phyloP scores from a whole-genome alignment of 192 early-diverging fungal genomes.

The Gonapodya prolifera region DNA sequence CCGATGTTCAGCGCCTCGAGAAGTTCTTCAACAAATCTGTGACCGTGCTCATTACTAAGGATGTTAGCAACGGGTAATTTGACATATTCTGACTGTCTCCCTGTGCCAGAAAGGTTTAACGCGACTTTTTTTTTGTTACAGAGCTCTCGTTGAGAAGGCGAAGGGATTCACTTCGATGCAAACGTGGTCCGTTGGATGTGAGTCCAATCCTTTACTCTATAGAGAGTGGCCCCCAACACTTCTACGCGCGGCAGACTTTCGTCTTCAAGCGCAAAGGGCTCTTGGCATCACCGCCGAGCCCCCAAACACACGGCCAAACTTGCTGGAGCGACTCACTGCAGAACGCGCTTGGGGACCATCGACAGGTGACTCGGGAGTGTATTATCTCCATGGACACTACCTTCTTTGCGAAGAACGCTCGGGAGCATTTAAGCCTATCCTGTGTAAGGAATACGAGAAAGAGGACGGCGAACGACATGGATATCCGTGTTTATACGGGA shows the following conservation, averaged over 20 bases:
- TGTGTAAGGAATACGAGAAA: conserved; percentile 1
- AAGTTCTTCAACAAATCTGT: neutral
- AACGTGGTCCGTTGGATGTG: neutral
- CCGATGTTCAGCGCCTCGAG: neutral
- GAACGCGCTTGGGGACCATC: neutral
- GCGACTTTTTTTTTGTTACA: too few species aligned
- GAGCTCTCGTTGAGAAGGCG: too few species aligned
- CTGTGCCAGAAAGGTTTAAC: too few species aligned
- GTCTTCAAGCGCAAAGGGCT: neutral
- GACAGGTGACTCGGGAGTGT: neutral
- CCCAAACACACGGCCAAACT: neutral
- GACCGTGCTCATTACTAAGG: neutral
- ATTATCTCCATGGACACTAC: neutral
- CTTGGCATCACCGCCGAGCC: neutral
- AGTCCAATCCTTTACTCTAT: neutral
- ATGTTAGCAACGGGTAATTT: neutral
- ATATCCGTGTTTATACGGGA: neutral
- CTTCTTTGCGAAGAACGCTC: neutral
- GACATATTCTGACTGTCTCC: too few species aligned
- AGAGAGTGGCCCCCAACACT: neutral
- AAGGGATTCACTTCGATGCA: too few species aligned
- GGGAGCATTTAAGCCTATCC: neutral
- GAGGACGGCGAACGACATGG: neutral
- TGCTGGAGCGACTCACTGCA: neutral
- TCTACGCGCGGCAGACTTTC: neutral